Percentiles rank a stretch among this genome's conserved stretches.
Evolutionary conservation across 2,329 filamentous ascomycete genomes (phyloP).

Genomic region (Aureobasidium lini): DNA sequence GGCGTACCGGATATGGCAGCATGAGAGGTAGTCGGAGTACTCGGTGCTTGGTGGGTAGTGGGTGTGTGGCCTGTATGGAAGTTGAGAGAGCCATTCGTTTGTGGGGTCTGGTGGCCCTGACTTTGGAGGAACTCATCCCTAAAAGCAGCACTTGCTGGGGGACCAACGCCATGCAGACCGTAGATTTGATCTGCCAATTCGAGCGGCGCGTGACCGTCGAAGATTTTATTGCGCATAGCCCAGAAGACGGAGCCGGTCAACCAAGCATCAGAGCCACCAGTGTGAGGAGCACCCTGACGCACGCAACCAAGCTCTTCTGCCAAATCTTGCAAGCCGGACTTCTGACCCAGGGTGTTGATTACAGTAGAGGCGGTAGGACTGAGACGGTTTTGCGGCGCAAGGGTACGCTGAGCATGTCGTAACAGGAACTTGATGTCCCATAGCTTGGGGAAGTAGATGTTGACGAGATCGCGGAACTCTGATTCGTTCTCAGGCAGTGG

Average conservation of each 20-base stretch:
- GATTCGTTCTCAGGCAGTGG: constrained; percentile 81
- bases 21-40: constrained; percentile 57
- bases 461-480: constrained; percentile 81
- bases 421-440: constrained; percentile 98
- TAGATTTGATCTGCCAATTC: constrained; percentile 86
- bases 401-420: constrained; percentile 64
- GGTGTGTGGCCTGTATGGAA: constrained; percentile 34
- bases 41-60: constrained; percentile 43
- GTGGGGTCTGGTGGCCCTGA: constrained; percentile 39
- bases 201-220: constrained; percentile 70
- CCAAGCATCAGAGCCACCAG: constrained; percentile 87
- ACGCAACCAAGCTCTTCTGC: constrained; percentile 89
- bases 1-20: constrained; percentile 36
- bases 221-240: constrained; percentile 82
- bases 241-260: constrained; percentile 94
- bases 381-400: constrained; percentile 32
- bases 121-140: constrained; percentile 28
- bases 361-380: constrained; percentile 64
- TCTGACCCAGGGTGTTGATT: constrained; percentile 76
- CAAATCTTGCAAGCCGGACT: constrained; percentile 87
- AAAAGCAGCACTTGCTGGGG: constrained; percentile 48
- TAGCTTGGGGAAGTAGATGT: constrained; percentile 84
- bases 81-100: constrained; percentile 20
- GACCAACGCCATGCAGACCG: constrained; percentile 63
- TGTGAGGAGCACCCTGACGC: constrained; percentile 78